Percentiles rank a stretch among this genome's conserved stretches.
phyloP scores from a whole-genome alignment of 768 basidiomycete genomes.

The Lentinula aciculospora region DNA sequence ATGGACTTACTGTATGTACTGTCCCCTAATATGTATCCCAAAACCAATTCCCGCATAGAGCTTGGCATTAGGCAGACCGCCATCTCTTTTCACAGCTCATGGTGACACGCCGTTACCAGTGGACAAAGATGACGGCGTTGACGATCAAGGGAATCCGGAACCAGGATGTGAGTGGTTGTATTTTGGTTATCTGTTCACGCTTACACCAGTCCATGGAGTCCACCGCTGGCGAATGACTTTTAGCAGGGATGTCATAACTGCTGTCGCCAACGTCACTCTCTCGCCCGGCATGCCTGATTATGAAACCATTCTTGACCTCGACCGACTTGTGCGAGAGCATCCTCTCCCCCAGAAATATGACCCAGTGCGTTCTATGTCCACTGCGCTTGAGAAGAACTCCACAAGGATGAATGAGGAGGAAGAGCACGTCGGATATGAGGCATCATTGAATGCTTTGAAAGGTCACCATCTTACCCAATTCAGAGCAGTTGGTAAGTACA shows the following conservation, averaged over 20 bases:
- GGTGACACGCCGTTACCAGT: constrained; percentile 30
- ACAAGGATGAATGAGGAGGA: background rate
- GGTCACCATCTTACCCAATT: constrained; percentile 18
- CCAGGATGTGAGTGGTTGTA: background rate
- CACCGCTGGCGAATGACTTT: background rate
- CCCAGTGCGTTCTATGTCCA: background rate
- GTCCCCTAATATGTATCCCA: no score
- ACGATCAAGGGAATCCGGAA: background rate
- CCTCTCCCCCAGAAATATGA: background rate
- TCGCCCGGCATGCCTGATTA: constrained; percentile 31
- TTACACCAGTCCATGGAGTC: background rate
- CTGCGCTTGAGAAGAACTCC: background rate
- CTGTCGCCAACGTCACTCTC: constrained; percentile 29
- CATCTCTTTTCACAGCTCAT: constrained; percentile 24
- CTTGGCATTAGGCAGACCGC: constrained; percentile 28
- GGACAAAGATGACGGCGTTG: constrained; percentile 17
- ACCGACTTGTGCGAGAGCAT: background rate
- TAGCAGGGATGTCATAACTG: constrained; percentile 17
- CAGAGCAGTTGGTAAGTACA: constrained; percentile 22
- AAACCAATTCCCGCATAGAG: constrained; percentile 15
- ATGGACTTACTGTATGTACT: constrained; percentile 30
- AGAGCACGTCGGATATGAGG: background rate
- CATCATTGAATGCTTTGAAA: background rate
- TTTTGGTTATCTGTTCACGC: constrained; percentile 14
- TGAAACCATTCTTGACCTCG: constrained; percentile 23